phyloP scores from a whole-genome alignment of 129 eudicot genomes.

The Calendula officinalis region DNA sequence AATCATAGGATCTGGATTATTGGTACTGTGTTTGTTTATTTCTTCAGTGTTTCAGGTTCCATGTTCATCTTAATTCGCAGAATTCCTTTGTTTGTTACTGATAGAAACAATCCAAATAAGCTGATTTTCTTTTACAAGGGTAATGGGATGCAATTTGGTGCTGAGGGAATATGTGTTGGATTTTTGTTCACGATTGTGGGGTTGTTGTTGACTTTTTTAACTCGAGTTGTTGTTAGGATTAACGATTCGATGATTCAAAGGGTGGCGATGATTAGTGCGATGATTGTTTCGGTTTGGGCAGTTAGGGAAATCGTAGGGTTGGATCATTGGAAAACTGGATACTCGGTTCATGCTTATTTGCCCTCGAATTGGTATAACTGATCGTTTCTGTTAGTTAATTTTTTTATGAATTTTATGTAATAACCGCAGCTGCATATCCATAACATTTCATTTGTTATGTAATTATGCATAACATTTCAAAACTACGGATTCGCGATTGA shows the following conservation, averaged over 20 bases:
- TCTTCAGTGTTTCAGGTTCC: conserved; percentile 76
- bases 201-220: conserved; percentile 48
- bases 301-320: conserved; percentile 59
- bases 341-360: conserved; percentile 63
- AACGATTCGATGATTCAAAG: conserved; percentile 54
- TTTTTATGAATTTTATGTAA: too few relatives aligned
- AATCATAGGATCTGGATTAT: conserved; percentile 51
- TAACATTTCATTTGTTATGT: too few relatives aligned
- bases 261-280: conserved; percentile 43
- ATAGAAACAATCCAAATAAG: conserved; percentile 58
- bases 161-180: conserved; percentile 72
- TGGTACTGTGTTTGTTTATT: conserved; percentile 61
- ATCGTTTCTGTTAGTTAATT: not conserved
- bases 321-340: conserved; percentile 88
- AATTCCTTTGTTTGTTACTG: conserved; percentile 59
- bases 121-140: conserved; percentile 75
- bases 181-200: conserved; percentile 72
- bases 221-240: conserved; percentile 45
- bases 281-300: conserved; percentile 78
- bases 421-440: too few relatives aligned
- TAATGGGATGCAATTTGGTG: conserved; percentile 85
- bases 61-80: conserved; percentile 69
- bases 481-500: too few relatives aligned
- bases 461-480: too few relatives aligned
- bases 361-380: conserved; percentile 63